Evolutionary conservation across 306 rosid species (phyloP).

Genomic region (Gleditsia sinensis): DNA sequence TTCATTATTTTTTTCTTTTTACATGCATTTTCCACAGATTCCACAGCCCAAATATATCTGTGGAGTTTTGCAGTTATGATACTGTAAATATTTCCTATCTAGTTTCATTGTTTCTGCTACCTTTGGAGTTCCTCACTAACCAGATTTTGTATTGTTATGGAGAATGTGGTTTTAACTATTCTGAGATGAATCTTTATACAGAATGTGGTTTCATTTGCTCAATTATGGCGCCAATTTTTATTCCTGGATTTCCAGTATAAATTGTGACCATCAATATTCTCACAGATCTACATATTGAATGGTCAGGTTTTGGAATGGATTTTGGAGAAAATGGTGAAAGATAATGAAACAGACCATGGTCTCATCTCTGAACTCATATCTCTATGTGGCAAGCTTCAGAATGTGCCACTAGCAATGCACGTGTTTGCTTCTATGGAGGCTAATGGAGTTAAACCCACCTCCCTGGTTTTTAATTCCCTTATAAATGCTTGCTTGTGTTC

Average conservation of each 20-base stretch:
- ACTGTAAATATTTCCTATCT: neutral
- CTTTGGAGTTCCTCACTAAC: neutral
- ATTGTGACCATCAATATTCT: constrained; percentile 7
- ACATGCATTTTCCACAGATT: neutral
- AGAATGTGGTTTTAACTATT: neutral
- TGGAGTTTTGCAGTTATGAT: neutral
- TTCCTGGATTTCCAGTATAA: constrained; percentile 19
- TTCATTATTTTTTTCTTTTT: neutral
- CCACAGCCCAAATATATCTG: neutral
- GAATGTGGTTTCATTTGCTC: neutral
- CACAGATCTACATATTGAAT: constrained; percentile 13
- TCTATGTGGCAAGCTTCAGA: constrained; percentile 54
- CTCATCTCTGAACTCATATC: constrained; percentile 54
- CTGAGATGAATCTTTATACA: neutral
- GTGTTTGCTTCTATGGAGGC: constrained; percentile 67
- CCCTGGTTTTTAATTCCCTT: constrained; percentile 63
- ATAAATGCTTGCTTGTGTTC: constrained; percentile 62
- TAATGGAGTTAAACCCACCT: constrained; percentile 58
- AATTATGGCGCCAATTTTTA: neutral
- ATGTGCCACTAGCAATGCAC: constrained; percentile 54
- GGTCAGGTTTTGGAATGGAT: constrained; percentile 77
- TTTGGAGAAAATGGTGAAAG: constrained; percentile 61
- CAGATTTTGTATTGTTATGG: neutral
- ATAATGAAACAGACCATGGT: constrained; percentile 44
- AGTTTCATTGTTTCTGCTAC: neutral